These are phyloP conservation scores for Apiotrichum sp. DNA, from an alignment of 1,284 basidiomycete species.

Conservation along the genomic window DNA sequence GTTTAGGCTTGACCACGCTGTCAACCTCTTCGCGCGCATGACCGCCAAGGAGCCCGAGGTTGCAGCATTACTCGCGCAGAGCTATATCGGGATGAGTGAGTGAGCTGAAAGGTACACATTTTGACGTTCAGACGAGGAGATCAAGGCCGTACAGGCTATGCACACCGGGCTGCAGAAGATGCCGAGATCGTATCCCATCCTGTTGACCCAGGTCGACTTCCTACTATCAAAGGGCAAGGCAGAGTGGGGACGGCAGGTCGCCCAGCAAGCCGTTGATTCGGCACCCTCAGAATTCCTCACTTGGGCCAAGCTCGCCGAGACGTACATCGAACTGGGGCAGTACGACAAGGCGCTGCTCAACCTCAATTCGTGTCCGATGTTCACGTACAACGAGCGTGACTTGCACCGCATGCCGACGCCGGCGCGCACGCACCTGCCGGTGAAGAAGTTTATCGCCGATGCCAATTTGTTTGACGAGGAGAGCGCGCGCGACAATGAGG, in stretches of 20 bases:
- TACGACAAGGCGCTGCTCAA: slow-evolving; percentile 84
- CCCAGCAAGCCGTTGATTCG: slow-evolving; percentile 91
- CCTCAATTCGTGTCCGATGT: slow-evolving; percentile 99
- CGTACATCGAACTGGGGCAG: slow-evolving; percentile 84
- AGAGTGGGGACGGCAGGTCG: slow-evolving; percentile 88
- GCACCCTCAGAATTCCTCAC: slow-evolving; percentile 97
- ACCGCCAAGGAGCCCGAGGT: slow-evolving; percentile 81
- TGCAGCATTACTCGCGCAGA: slow-evolving; percentile 75
- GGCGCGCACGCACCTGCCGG: slow-evolving; percentile 76
- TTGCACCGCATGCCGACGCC: slow-evolving; percentile 81
- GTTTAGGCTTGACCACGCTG: slow-evolving; percentile 77
- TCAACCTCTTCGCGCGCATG: slow-evolving; percentile 92
- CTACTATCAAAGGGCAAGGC: slow-evolving; percentile 68
- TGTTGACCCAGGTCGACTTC: slow-evolving; percentile 93
- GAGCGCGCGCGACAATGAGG: slow-evolving; percentile 73
- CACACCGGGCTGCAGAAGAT: slow-evolving; percentile 73
- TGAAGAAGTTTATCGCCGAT: slow-evolving; percentile 77
- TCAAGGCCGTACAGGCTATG: slow-evolving; percentile 95
- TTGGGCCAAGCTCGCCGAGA: slow-evolving; percentile 94
- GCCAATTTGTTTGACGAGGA: slow-evolving; percentile 55
- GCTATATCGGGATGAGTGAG: slow-evolving; percentile 96
- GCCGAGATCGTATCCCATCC: slow-evolving; percentile 85
- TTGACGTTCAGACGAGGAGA: slow-evolving; percentile 73
- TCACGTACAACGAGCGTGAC: slow-evolving; percentile 96
- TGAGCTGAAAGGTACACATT: slow-evolving; percentile 15